phyloP scores from a whole-genome alignment of 768 basidiomycete genomes.

The Tylopilus sp. region DNA sequence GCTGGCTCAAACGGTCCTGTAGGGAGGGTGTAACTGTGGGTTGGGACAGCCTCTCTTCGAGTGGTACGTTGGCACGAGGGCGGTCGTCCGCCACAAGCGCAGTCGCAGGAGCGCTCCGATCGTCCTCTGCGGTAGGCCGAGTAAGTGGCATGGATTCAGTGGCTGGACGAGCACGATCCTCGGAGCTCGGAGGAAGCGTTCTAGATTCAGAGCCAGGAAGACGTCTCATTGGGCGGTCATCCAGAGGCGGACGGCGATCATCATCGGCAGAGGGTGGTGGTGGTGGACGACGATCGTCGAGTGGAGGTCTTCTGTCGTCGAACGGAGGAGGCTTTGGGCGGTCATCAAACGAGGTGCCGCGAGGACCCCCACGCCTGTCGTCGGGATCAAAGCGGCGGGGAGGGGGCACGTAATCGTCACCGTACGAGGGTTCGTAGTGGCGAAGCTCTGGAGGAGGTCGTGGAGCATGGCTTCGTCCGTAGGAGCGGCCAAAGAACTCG shows the following conservation, averaged over 20 bases:
- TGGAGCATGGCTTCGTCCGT: slow-evolving; percentile 38
- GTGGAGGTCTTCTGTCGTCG: slow-evolving; percentile 31
- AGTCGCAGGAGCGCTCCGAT: slow-evolving; percentile 22
- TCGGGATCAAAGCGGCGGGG: slow-evolving; percentile 35
- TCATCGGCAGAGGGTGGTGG: slow-evolving; percentile 14
- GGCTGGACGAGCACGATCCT: slow-evolving; percentile 21
- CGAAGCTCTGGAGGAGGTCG: slow-evolving; percentile 45
- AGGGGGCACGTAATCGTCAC: slow-evolving; percentile 30
- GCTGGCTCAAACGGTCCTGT: slow-evolving; percentile 39
- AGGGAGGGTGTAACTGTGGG: slow-evolving; percentile 31
- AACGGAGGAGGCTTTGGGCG: slow-evolving; percentile 23
- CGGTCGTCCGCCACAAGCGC: slow-evolving; percentile 25
- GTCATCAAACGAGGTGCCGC: slow-evolving; percentile 20
- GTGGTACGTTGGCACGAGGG: slow-evolving; percentile 24
- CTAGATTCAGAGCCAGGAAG: slow-evolving; percentile 20
- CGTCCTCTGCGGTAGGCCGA: slow-evolving; percentile 23
- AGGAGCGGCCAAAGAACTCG: slow-evolving; percentile 37
- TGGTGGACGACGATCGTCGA: slow-evolving; percentile 27
- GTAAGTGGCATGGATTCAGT: slow-evolving; percentile 16
- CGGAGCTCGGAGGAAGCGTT: slow-evolving; percentile 9
- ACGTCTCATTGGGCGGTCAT: slow-evolving; percentile 34
- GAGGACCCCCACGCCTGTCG: slow-evolving; percentile 24
- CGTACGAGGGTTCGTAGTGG: slow-evolving; percentile 46
- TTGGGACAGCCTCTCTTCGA: slow-evolving; percentile 42
- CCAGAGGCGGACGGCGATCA: slow-evolving; percentile 24